A percentile compares a stretch with the other conserved stretches of the same genome.
Conservation (phyloP, 2,329 filamentous ascomycete species). For the Pseudogymnoascus sp. region DNA sequence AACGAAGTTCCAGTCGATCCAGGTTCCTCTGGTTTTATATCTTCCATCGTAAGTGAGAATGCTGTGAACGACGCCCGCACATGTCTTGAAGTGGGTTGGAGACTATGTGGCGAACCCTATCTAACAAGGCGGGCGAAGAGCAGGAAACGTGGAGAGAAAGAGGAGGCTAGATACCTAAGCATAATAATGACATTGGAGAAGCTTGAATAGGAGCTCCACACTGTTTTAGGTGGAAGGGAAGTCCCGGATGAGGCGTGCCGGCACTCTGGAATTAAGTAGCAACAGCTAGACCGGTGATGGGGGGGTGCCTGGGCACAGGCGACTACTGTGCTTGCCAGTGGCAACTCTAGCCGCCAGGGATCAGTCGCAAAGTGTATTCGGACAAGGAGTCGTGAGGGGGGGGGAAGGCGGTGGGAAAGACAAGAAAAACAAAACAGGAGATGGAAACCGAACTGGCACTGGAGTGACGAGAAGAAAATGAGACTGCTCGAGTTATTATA, state of each 20-base stretch:
- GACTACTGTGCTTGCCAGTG: conserved; percentile 3
- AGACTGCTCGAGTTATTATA: not conserved
- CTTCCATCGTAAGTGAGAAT: conserved; percentile 12
- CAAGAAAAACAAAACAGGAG: not conserved
- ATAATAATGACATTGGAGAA: conserved; percentile 12
- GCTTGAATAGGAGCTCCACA: conserved; percentile 10
- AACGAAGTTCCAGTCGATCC: not conserved
- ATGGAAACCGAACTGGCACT: not conserved
- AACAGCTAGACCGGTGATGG: conserved; percentile 7
- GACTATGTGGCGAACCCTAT: not conserved
- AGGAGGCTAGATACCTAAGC: conserved; percentile 9
- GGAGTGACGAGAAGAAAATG: not conserved
- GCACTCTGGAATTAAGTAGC: conserved; percentile 5
- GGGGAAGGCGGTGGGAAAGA: not conserved
- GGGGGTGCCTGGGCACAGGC: conserved; percentile 2
- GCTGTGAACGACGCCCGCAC: conserved; percentile 4
- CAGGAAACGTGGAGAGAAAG: not conserved
- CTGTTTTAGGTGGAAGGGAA: conserved; percentile 12
- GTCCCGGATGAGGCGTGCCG: conserved; percentile 12
- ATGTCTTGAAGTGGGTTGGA: conserved; percentile 3
- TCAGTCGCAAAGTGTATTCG: not conserved
- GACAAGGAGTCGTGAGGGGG: not conserved
- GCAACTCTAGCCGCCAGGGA: conserved; percentile 7
- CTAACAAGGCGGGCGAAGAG: not conserved
- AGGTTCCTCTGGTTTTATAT: conserved; percentile 10